Conservation (phyloP, 2,329 filamentous ascomycete species). For the Calonectria montana region DNA sequence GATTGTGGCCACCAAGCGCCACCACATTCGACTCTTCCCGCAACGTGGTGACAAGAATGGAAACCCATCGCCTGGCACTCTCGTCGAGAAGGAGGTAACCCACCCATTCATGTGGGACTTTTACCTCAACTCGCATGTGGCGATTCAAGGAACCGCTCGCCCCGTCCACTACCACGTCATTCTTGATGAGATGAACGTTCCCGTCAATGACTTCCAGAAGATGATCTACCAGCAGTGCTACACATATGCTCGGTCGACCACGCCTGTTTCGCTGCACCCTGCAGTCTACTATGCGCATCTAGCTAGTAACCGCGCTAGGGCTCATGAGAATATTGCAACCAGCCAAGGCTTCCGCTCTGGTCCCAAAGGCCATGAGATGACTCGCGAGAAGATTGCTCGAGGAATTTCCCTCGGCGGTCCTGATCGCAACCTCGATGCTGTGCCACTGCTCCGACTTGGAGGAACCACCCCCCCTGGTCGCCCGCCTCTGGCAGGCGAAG, state of each 20-base stretch:
- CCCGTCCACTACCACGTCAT: slow-evolving; percentile 95
- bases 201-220: slow-evolving; percentile 78
- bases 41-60: slow-evolving; percentile 76
- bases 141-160: slow-evolving; percentile 93
- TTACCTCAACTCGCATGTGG: slow-evolving; percentile 71
- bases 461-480: slow-evolving; percentile 34
- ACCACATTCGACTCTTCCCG: slow-evolving; percentile 94
- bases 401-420: slow-evolving; percentile 43
- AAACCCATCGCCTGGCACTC: slow-evolving; percentile 86
- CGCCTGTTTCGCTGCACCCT: slow-evolving; percentile 88
- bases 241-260: slow-evolving; percentile 91
- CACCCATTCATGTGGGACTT: slow-evolving; percentile 94
- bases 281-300: slow-evolving; percentile 97
- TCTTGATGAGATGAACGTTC: slow-evolving; percentile 79
- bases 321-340: slow-evolving; percentile 71
- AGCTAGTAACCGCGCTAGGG: slow-evolving; percentile 81
- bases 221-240: slow-evolving; percentile 97
- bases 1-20: slow-evolving; percentile 90
- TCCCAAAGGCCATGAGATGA: slow-evolving; percentile 56
- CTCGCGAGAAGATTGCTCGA: slow-evolving; percentile 53
- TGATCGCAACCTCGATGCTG: slow-evolving; percentile 41
- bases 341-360: slow-evolving; percentile 58
- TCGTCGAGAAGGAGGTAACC: slow-evolving; percentile 91
- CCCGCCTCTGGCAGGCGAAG: slow-evolving; percentile 42
- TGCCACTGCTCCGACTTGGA: slow-evolving; percentile 47